A percentile compares a stretch with the other conserved stretches of the same genome.
These are phyloP conservation scores for Amylocarpus encephaloides DNA, from an alignment of 2,329 filamentous ascomycete species.

Conservation along the genomic window DNA sequence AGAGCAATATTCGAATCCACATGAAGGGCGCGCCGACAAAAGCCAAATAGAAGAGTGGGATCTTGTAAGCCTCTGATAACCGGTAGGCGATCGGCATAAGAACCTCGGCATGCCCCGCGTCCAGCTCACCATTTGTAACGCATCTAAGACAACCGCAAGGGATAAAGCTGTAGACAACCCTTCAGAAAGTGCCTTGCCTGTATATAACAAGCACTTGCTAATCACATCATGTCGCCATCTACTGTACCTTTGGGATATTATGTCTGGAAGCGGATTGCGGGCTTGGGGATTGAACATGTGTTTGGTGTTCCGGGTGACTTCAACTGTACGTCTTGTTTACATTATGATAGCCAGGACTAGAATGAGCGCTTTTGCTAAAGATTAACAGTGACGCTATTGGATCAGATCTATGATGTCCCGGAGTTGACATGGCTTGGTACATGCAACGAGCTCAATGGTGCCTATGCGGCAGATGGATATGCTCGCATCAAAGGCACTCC, in stretches of 20 bases:
- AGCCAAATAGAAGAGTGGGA: no score
- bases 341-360: not conserved
- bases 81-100: no score
- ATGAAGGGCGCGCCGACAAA: no score
- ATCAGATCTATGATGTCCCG: constrained; percentile 50
- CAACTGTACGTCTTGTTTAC: constrained; percentile 21
- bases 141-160: no score
- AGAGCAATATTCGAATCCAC: no score
- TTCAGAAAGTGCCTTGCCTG: no score
- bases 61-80: no score
- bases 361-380: not conserved
- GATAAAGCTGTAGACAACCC: no score
- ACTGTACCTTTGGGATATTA: constrained; percentile 26
- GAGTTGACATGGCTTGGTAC: constrained; percentile 34
- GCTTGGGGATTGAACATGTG: constrained; percentile 26
- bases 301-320: constrained; percentile 30
- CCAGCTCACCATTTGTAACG: no score
- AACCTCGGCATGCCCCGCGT: no score
- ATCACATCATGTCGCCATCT: not conserved
- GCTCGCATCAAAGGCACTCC: constrained; percentile 41
- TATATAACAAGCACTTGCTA: no score
- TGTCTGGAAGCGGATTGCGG: constrained; percentile 25
- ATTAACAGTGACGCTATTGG: constrained; percentile 47
- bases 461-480: constrained; percentile 47
- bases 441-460: constrained; percentile 33